Base-by-base conservation (phyloP, 2,329 filamentous ascomycete species). In the Diaporthe nobilis region DNA sequence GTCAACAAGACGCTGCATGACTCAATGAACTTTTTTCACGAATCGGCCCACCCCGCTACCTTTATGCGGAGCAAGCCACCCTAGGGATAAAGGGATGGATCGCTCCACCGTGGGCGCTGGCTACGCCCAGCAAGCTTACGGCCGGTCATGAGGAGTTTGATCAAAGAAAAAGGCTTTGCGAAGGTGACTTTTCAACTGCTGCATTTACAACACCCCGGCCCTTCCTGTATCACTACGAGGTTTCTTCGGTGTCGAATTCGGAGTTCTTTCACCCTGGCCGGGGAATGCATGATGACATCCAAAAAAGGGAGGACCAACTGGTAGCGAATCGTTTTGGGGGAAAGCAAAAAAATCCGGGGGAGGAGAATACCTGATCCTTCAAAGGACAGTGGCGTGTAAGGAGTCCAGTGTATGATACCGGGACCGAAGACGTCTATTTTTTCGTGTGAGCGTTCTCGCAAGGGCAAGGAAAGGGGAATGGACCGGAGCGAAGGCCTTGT, bases 21-120 rank as follows among this genome's bases (percentile, higher is more conserved):
- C 60, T 60, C 53, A 72, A 86, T 51, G 72, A 70, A 79, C 80
- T 83, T 83, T 80, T 84, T 83, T 81, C 47, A 65, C 71, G 71
- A 79, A 80, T 79, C 75, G 77, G 79, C 79, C 79, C 80, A 79
- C 77, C 78, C 82, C 80, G 80, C 77, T 78, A 77, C 68, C 55
- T 58, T 80, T 80, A 79, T 51, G 77, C 78, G 79, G 80, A 77
- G 63, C 77, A 77, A 77, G 73, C 77, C 65, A 76, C 47, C 73
- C 57, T 81, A 79, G 80, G 79, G 77, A 74, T 75, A 76, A 78
- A 74, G 70, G 74, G 76, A 73, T 60, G 71, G 76, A 77, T 75
- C 74, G 71, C 70, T 75, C 74, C 74, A 73, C 74, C 74, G 67
- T 70, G 65, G 49, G 65, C 68, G 71, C 75, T 68, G 42, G 63